phyloP scores from a whole-genome alignment of 2,329 filamentous ascomycete species.

The Nothopassalora personata region DNA sequence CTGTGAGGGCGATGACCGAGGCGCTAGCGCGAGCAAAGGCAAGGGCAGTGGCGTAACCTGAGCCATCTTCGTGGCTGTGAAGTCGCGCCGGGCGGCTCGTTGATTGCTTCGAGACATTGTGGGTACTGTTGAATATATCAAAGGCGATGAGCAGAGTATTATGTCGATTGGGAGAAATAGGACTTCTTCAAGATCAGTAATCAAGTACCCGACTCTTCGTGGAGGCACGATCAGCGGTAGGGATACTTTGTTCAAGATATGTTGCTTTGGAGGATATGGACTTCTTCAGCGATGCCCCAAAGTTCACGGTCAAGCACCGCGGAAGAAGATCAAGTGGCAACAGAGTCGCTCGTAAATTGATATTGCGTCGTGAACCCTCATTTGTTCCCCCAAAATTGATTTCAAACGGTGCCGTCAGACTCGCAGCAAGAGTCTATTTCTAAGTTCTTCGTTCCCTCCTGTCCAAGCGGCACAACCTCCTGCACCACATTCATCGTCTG shows the following conservation, averaged over 20 bases:
- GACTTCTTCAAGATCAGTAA: not conserved
- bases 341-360: not conserved
- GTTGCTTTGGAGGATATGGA: too few species aligned
- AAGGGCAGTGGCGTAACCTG: slow-evolving; percentile 35
- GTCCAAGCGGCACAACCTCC: not conserved
- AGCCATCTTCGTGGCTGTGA: slow-evolving; percentile 21
- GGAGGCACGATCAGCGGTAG: too few species aligned
- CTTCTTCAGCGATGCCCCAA: too few species aligned
- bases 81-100: slow-evolving; percentile 4
- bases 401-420: not conserved
- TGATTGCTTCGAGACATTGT: not conserved
- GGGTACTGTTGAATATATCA: not conserved
- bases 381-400: not conserved
- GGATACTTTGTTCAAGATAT: too few species aligned
- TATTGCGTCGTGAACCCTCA: too few species aligned
- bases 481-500: not conserved
- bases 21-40: slow-evolving; percentile 33
- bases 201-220: not conserved
- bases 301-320: not conserved
- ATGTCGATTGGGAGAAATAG: not conserved
- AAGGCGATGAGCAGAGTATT: not conserved
- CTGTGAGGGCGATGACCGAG: slow-evolving; percentile 31
- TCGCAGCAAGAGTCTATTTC: not conserved
- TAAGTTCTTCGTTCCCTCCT: not conserved
- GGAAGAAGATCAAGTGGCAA: too few species aligned